Evolutionary conservation across 495 filamentous ascomycete species (phyloP), one percentile per base, ranked within the genome.

Genomic region (Talaromyces wortmannii): DNA sequence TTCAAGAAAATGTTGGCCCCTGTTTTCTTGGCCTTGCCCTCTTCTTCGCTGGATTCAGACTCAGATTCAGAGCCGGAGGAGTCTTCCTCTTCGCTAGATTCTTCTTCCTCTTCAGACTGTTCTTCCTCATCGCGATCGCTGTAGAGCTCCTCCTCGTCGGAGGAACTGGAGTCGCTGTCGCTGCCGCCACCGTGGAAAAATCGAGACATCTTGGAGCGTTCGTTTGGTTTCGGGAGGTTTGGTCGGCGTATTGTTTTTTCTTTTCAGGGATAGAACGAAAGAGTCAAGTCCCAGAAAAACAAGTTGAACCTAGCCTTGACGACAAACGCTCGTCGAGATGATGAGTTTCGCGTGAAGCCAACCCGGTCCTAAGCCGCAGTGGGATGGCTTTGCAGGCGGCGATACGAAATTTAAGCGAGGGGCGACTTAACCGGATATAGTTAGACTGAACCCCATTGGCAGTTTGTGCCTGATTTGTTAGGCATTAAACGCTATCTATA

Each of bases 141-240:
- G 81, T 92, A 92, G 69, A 95, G 80, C 76, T 91, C 87, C 73
- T 96, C 92, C 67, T 95, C 91, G 58, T 87, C 88, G 67, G 89
- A 95, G 68, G 75, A 77, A 65, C 72, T 78, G 66, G 72, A 75
- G 59, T 83, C 79, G 70, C 89, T 94, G 74, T 91, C 92, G 79
- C 91, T 92, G 75, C 90, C 89, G 70, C 86, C 87, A 62, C 86
- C 86, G 73, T 90, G 88, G 83, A 97, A 97, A 78, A 98, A 98
- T 69, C 92, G 89, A 83, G 94, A 97, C 74, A 72, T 72, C 61
- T 49, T 75, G 63, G 23, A 4, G 69, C 63, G 64, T 66, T 45
- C 61, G 59, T 60, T 57, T 46, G 23, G 18, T 29, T 42, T 15
- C 29, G 33, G 33, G 31, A 33, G n/a, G 47, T 36, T 36, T 2